Evolutionary conservation across 305 asterid species (phyloP).

Genomic region (Petunia hybrid): DNA sequence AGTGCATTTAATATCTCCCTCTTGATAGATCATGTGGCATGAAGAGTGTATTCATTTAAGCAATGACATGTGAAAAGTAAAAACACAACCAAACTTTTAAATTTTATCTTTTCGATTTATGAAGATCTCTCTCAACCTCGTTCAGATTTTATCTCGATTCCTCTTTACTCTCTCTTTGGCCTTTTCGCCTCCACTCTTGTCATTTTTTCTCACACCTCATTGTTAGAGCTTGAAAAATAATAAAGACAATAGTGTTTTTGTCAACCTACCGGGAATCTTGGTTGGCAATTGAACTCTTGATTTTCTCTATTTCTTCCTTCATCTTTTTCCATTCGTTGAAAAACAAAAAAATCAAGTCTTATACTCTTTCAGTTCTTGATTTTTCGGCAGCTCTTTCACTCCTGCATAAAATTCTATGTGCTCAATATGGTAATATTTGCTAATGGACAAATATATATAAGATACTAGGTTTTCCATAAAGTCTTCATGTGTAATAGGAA

Average conservation of each 20-base stretch:
- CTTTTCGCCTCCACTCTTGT: not conserved
- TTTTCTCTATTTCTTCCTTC: not conserved
- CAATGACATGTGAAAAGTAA: no score
- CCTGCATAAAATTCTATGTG: not conserved
- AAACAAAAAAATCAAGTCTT: no score
- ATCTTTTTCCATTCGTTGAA: not conserved
- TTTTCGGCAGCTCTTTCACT: not conserved
- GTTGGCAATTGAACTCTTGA: not conserved
- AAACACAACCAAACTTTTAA: no score
- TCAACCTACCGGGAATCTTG: not conserved
- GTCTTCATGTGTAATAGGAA: not conserved
- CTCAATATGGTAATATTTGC: not conserved
- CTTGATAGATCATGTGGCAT: no score
- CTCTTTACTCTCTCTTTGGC: not conserved
- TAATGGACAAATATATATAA: no score
- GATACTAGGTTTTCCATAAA: not conserved
- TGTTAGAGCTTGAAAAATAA: no score
- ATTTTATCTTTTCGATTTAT: no score
- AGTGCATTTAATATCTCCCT: not conserved
- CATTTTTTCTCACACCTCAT: not conserved
- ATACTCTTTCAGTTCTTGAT: not conserved
- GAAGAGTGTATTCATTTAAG: no score
- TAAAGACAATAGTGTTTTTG: no score
- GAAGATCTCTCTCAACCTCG: not conserved
- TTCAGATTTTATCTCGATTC: not conserved